phyloP scores from a whole-genome alignment of 805 yeast genomes.

The Jamesozyma lodderae region DNA sequence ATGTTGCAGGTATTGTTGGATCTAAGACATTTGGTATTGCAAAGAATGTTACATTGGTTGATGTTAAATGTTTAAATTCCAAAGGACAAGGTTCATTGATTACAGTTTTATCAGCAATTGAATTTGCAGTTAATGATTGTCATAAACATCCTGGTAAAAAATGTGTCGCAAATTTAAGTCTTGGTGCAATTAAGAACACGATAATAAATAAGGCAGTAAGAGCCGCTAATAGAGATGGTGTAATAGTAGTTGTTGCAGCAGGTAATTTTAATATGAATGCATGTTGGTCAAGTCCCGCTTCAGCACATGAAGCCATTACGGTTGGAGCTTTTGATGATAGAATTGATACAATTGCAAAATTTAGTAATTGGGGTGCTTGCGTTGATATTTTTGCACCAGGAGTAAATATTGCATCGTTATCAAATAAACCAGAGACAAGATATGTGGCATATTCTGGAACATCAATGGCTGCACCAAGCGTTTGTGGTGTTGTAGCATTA shows the following conservation, averaged over 20 bases:
- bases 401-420: constrained; percentile 50
- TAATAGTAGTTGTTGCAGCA: constrained; percentile 73
- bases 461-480: constrained; percentile 72
- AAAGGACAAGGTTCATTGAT: constrained; percentile 65
- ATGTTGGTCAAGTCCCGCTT: constrained; percentile 79
- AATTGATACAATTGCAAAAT: constrained; percentile 59
- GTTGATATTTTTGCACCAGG: constrained; percentile 85
- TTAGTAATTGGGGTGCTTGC: constrained; percentile 92
- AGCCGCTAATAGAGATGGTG: constrained; percentile 65
- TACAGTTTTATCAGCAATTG: constrained; percentile 56
- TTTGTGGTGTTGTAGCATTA: constrained; percentile 56
- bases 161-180: constrained; percentile 70
- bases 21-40: constrained; percentile 78
- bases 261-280: constrained; percentile 78
- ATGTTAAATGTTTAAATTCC: constrained; percentile 63
- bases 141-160: constrained; percentile 19
- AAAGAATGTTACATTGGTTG: constrained; percentile 54
- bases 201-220: constrained; percentile 67
- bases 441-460: constrained; percentile 51
- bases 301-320: constrained; percentile 59
- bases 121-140: constrained; percentile 57
- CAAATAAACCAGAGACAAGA: constrained; percentile 21
- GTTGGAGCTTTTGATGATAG: constrained; percentile 85
- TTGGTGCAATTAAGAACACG: constrained; percentile 63
- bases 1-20: constrained; percentile 84